These are phyloP conservation scores for Pythium biforme DNA, from an alignment of 352 stramenopile genomes.

Conservation along the genomic window DNA sequence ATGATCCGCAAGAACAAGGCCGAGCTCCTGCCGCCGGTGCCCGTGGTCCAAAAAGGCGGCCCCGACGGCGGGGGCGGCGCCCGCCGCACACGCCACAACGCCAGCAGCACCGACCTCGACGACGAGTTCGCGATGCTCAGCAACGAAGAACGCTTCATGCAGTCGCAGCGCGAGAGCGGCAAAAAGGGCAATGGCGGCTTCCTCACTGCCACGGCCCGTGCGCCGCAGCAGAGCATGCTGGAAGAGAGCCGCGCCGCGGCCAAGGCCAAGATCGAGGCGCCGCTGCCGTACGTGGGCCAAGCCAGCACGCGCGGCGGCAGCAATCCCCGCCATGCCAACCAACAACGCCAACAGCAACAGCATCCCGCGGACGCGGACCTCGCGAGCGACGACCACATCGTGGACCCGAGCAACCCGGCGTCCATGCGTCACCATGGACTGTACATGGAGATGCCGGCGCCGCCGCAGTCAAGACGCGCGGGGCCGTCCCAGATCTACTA, in stretches of 20 bases:
- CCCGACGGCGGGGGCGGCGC: too few species aligned
- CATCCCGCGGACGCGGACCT: not conserved
- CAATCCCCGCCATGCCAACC: not conserved
- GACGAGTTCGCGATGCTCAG: slow-evolving; percentile 84
- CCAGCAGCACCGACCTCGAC: slow-evolving; percentile 37
- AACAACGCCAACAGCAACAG: not conserved
- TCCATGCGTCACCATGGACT: slow-evolving; percentile 29
- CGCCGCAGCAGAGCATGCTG: slow-evolving; percentile 35
- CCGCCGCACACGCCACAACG: slow-evolving; percentile 25
- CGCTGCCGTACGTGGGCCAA: slow-evolving; percentile 16
- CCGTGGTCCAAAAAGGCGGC: slow-evolving; percentile 18
- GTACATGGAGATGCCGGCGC: slow-evolving; percentile 29
- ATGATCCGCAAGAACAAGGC: slow-evolving; percentile 46
- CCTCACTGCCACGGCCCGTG: slow-evolving; percentile 35
- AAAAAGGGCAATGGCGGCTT: slow-evolving; percentile 63
- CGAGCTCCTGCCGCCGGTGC: slow-evolving; percentile 7
- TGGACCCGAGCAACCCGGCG: slow-evolving; percentile 24
- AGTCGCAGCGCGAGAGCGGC: slow-evolving; percentile 28
- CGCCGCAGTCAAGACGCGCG: not conserved
- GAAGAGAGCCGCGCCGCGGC: slow-evolving; percentile 36
- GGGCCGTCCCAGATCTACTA: slow-evolving; percentile 12
- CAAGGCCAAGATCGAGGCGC: slow-evolving; percentile 18
- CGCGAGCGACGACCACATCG: slow-evolving; percentile 23
- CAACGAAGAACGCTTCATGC: slow-evolving; percentile 62
- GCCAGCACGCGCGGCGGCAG: not conserved